Base-by-base conservation (phyloP, 805 yeast species). In the Lipomyces oligophaga region DNA sequence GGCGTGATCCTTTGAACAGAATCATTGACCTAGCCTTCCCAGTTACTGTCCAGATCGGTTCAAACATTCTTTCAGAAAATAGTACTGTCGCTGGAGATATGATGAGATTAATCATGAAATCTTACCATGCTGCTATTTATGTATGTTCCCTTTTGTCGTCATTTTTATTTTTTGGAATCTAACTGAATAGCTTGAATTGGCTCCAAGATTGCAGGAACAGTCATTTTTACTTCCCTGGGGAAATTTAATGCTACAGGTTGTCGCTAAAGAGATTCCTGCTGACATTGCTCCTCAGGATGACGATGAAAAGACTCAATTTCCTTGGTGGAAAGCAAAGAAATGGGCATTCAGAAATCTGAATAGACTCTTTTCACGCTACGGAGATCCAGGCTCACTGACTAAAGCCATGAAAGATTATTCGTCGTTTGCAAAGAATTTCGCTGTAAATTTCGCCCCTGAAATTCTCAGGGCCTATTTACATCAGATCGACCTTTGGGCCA, bases 311-410 rank as follows among this genome's bases (percentile, higher is more conserved):
- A 70, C 67, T 38, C 55, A 66, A 18, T 70, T 76, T 57, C 81
- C 79, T 39, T 84, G 83, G 83, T 81, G 71, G 61, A 90, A 79
- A 67, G 77, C 79, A 57, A 89, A 76, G 68, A 93, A 90, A 64
- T 90, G 97, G 97, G 78, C 94, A 0, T 80, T 80, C 60, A 87
- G 86, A 20, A 87, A 85, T 63, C 63, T 89, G 33, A 76, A 74
- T 55, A 76, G 94, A 55, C 63, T 88, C 2, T 85, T 85, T 59
- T 75, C 74, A 43, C 74, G 90, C 24, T 54, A 49, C 28, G 58
- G 58, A 5, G 52, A 55, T 18, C 52, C 57, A 5, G 25, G 34
- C 8, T 16, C 53, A 2, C 26, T 49, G 16, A 38, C 48, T 3
- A 41, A 69, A 61, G 47, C 78, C 75, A 69, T 55, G 35, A 24